These are phyloP conservation scores for Nitzschia putrida DNA, from an alignment of 108 stramenopile genomes.

Conservation along the genomic window DNA sequence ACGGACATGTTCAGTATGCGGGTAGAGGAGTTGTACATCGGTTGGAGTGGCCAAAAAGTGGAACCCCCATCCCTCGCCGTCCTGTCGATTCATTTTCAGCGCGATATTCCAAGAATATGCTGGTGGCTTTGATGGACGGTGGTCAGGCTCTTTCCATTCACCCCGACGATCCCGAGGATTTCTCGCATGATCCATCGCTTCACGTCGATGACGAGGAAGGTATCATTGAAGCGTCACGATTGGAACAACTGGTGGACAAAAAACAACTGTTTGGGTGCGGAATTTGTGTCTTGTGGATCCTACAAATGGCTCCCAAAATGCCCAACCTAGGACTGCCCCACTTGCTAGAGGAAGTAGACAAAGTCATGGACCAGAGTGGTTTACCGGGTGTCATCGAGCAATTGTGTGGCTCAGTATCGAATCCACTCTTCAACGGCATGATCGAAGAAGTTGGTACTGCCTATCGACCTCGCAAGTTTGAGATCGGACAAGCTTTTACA, in stretches of 20 bases:
- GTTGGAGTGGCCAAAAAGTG: constrained; percentile 69
- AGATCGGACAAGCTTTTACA: constrained; percentile 80
- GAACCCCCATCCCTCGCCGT: constrained; percentile 55
- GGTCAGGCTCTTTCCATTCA: constrained; percentile 55
- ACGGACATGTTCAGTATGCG: constrained; percentile 90
- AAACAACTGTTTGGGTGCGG: constrained; percentile 83
- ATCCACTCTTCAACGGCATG: constrained; percentile 9
- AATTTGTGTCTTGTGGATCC: constrained; percentile 70
- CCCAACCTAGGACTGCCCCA: constrained; percentile 55
- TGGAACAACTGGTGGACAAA: constrained; percentile 75
- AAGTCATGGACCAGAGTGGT: constrained; percentile 51
- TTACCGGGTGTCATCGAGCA: constrained; percentile 32
- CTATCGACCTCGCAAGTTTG: constrained; percentile 71
- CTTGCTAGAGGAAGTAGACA: constrained; percentile 59
- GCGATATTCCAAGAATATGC: constrained; percentile 7
- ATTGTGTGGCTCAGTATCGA: constrained; percentile 17
- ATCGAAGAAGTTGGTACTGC: constrained; percentile 59
- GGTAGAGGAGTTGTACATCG: constrained; percentile 89
- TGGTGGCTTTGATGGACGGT: constrained; percentile 60
- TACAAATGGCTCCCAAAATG: constrained; percentile 47
- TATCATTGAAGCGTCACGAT: constrained; percentile 77
- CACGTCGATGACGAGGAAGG: constrained; percentile 68
- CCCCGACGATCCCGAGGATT: constrained; percentile 17
- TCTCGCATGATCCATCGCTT: constrained; percentile 18
- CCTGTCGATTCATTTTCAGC: constrained; percentile 26